Percentiles rank a stretch among this genome's conserved stretches.
Conservation (phyloP, 768 basidiomycete species). For the Tylopilus subfusipes region DNA sequence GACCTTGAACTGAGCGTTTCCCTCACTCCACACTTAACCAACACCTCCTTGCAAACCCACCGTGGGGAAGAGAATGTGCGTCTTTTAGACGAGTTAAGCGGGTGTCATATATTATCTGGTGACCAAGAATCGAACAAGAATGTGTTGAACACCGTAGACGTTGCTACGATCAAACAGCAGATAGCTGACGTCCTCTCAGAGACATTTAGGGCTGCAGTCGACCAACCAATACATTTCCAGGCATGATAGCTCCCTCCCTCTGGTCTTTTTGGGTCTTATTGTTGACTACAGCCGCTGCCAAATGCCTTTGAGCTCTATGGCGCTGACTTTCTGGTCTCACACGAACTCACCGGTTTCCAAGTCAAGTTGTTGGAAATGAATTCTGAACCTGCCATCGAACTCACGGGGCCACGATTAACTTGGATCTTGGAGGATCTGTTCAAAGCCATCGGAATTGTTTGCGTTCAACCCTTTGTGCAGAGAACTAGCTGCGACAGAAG, state of each 20-base stretch:
- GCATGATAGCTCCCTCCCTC: conserved; percentile 33
- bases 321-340: conserved; percentile 82
- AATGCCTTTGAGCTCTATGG: conserved; percentile 97
- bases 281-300: conserved; percentile 57
- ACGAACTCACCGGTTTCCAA: conserved; percentile 40
- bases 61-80: conserved; percentile 68
- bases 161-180: conserved; percentile 54
- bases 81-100: conserved; percentile 75
- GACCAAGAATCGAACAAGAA: conserved; percentile 21
- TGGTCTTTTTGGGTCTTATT: background rate
- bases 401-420: conserved; percentile 79
- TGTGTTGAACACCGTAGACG: conserved; percentile 30
- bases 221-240: conserved; percentile 83
- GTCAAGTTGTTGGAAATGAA: conserved; percentile 89
- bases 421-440: conserved; percentile 85
- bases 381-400: conserved; percentile 92
- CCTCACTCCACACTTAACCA: conserved; percentile 81
- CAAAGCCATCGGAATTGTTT: conserved; percentile 59
- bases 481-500: conserved; percentile 1
- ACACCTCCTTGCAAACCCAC: conserved; percentile 79
- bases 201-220: conserved; percentile 80
- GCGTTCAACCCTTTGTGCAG: conserved; percentile 60
- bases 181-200: conserved; percentile 69
- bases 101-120: conserved; percentile 49
- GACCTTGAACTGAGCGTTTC: conserved; percentile 22